Base-by-base conservation (phyloP, 768 basidiomycete species). In the Rhizopogon vesiculosus region DNA sequence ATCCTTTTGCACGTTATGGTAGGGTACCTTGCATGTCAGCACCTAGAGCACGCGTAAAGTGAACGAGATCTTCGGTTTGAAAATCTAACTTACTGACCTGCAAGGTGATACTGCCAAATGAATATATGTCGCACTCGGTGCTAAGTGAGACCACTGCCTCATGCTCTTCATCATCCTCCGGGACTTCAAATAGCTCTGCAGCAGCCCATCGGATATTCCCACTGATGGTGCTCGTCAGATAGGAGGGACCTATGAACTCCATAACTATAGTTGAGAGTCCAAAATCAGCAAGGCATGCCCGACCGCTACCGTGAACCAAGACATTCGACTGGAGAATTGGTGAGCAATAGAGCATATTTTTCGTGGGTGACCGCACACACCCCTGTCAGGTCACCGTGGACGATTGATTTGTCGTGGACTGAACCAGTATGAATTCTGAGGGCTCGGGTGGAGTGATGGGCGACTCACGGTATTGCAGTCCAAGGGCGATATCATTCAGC, bases 131-230 rank as follows among this genome's bases (percentile, higher is more conserved):
- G 53, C 66, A 31, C 31, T 31, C 31, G 9, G 9, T 31, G 31
- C 31, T 31, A 31, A 31, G 31, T 9, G 31, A 31, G 7, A 31
- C 31, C 7, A 2, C 8, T 25, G 31, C 2, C 25, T 5, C 4
- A 9, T 9, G 0, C 1, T 31, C 31, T 31, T 9, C 31, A 31
- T 9, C 8, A 0, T 7, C 31, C 7, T 31, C 29, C 8, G 7
- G 74, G 28, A 55, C 7, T 8, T 28, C 29, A 56, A 72, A 77
- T 0, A 78, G 61, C n/a, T 69, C 59, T 0, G 74, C 61, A 45
- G 76, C 78, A 6, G 76, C 72, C 76, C 76, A 78, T 0, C 78
- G 70, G 25, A 76, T 69, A n/a, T 74, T 71, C 3, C 78, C 77
- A 15, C 28, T 55, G 19, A 35, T 41, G 8, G 22, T 39, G 66